Evolutionary conservation across 345 rosid genomes (phyloP).

Genomic region (Brassica carinata): DNA sequence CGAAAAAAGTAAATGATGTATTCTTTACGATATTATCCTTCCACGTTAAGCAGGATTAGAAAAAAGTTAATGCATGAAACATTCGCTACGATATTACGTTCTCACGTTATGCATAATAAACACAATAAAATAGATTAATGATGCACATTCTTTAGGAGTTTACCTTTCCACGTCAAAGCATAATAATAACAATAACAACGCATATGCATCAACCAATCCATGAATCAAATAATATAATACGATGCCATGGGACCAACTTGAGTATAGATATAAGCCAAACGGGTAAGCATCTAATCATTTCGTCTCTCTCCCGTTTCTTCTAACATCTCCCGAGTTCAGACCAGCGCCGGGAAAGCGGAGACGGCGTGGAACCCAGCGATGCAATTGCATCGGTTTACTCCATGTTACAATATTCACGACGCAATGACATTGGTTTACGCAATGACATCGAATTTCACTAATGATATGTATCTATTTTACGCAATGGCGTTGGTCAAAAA

Average conservation of each 20-base stretch:
- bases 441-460: neutral
- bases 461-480: neutral
- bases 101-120: neutral
- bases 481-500: neutral
- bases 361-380: neutral
- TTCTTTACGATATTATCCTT: neutral
- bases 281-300: neutral
- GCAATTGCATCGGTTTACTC: constrained; percentile 25
- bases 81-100: neutral
- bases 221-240: neutral
- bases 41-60: neutral
- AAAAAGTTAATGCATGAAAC: neutral
- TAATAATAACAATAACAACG: neutral
- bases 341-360: constrained; percentile 1
- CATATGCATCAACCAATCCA: neutral
- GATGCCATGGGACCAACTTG: neutral
- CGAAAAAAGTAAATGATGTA: neutral
- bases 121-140: neutral
- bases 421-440: neutral
- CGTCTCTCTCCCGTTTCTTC: neutral
- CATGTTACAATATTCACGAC: neutral
- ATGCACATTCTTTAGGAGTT: neutral
- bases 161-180: constrained; percentile 1
- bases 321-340: neutral
- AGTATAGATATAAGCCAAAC: neutral